These are phyloP conservation scores for Pelargonium fulgidum DNA, from an alignment of 441 rosid species.

Conservation along the genomic window DNA sequence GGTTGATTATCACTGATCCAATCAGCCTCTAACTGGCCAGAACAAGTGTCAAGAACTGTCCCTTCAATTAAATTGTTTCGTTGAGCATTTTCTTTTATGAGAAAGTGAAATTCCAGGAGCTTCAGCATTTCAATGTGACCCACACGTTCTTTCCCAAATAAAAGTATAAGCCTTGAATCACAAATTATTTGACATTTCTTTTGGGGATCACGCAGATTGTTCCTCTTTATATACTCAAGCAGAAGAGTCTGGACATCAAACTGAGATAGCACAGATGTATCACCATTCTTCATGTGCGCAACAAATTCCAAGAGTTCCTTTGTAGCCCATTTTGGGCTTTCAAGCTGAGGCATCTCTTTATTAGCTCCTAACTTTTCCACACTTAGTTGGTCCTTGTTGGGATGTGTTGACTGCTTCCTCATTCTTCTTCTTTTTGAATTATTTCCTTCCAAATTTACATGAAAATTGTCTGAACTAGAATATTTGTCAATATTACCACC, in stretches of 20 bases:
- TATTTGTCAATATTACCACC: slow-evolving; percentile 30
- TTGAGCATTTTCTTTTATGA: slow-evolving; percentile 38
- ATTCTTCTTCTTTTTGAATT: slow-evolving; percentile 54
- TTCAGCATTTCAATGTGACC: slow-evolving; percentile 82
- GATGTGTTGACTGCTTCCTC: slow-evolving; percentile 28
- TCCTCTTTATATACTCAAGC: slow-evolving; percentile 56
- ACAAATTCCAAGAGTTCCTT: slow-evolving; percentile 85
- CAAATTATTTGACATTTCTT: slow-evolving; percentile 54
- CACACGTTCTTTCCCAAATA: slow-evolving; percentile 59
- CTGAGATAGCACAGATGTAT: slow-evolving; percentile 46
- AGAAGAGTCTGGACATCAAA: slow-evolving; percentile 72
- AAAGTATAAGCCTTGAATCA: slow-evolving; percentile 58
- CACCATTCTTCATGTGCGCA: slow-evolving; percentile 72
- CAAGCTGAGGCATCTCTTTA: slow-evolving; percentile 32
- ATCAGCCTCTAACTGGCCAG: slow-evolving; percentile 33
- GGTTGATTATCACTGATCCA: slow-evolving; percentile 29
- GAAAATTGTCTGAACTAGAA: slow-evolving; percentile 25
- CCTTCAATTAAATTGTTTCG: slow-evolving; percentile 29
- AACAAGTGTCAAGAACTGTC: slow-evolving; percentile 32
- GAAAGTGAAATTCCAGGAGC: slow-evolving; percentile 80
- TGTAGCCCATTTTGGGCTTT: slow-evolving; percentile 64
- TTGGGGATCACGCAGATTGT: slow-evolving; percentile 69
- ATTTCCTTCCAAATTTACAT: slow-evolving; percentile 35
- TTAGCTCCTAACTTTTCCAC: slow-evolving; percentile 25
- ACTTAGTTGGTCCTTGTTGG: slow-evolving; percentile 26